Base-by-base conservation (phyloP, 1,284 basidiomycete species). In the Cutaneotrichosporon spelunceum region DNA sequence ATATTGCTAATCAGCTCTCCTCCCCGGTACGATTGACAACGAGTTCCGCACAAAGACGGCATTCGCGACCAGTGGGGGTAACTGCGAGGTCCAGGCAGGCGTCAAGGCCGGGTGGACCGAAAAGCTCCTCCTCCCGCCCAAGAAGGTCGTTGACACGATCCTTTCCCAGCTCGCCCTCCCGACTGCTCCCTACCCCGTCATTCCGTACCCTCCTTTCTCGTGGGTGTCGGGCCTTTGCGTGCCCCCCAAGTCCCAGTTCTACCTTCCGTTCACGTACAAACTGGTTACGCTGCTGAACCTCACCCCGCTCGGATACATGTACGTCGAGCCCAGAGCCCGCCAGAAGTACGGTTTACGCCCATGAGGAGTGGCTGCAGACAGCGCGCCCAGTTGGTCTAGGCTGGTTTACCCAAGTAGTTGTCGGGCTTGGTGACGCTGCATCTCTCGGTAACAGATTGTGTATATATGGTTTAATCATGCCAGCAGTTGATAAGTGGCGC, bases 31-130 rank as follows among this genome's bases (percentile, higher is more conserved):
- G 8, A 80, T 82, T 36, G 85, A 90, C 69, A 91, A 91, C 57
- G 83, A 84, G 67, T 93, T 94, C 79, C 85, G 91, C 26, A 84
- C 85, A 1, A 88, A 88, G 82, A 81, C 62, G 82, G 86, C 26
- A 72, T 78, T 3, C 71, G 83, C 44, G 75, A 83, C 54, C 83
- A 88, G 65, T 21, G 74, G 70, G 19, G 75, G 73, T 53, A 66
- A 62, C 59, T 66, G 65, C 44, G 65, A 66, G 26, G 65, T 66
- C 2, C 57, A 62, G 36, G 59, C 60, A 44, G 68, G 65, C 45
- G 69, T 72, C 52, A 72, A 77, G 49, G 68, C 71, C 9, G 56
- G 67, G 10, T 76, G 69, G 66, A 34, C 52, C n/a, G 73, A 73
- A 36, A 66, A 65, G 29, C 67, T 77, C 14, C 67, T 75, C n/a